These are phyloP conservation scores for Clavispora vitiphila DNA, from an alignment of 805 yeast genomes.

Conservation along the genomic window DNA sequence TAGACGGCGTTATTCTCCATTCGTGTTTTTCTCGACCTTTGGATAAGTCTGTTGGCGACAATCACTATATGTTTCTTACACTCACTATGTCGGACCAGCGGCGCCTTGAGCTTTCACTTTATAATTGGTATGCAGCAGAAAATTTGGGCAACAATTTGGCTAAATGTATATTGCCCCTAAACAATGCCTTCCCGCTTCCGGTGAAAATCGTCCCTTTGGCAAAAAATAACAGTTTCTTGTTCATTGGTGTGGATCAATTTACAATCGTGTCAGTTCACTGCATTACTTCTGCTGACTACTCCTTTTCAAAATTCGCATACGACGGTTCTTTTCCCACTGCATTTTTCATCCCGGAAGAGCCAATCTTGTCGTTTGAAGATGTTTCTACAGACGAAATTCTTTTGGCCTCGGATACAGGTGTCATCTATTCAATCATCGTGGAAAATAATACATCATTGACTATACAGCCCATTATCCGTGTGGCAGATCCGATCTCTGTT, in stretches of 20 bases:
- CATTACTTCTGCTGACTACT: constrained; percentile 43
- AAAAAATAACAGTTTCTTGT: constrained; percentile 32
- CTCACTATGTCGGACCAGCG: constrained; percentile 33
- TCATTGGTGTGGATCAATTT: constrained; percentile 30
- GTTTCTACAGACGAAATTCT: constrained; percentile 22
- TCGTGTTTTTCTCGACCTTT: constrained; percentile 39
- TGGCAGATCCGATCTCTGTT: constrained; percentile 32
- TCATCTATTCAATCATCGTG: constrained; percentile 26
- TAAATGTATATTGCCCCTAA: constrained; percentile 36
- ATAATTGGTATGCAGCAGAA: constrained; percentile 38
- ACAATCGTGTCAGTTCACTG: constrained; percentile 38
- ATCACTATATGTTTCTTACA: constrained; percentile 30
- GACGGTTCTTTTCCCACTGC: constrained; percentile 38
- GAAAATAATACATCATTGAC: constrained; percentile 13
- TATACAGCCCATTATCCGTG: constrained; percentile 26
- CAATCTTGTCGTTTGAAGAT: constrained; percentile 8
- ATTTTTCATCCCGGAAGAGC: constrained; percentile 23
- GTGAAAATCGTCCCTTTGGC: constrained; percentile 38
- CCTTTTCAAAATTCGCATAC: constrained; percentile 20
- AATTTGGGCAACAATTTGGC: constrained; percentile 23
- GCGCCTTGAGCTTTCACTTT: constrained; percentile 33
- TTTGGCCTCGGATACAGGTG: constrained; percentile 32
- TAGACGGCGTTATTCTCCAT: constrained; percentile 38
- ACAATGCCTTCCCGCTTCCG: constrained; percentile 38
- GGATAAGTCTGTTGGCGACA: constrained; percentile 17